Percentiles rank a stretch among this genome's conserved stretches.
These are phyloP conservation scores for Angomonas ambiguus DNA, from an alignment of 208 protist species.

Conservation along the genomic window DNA sequence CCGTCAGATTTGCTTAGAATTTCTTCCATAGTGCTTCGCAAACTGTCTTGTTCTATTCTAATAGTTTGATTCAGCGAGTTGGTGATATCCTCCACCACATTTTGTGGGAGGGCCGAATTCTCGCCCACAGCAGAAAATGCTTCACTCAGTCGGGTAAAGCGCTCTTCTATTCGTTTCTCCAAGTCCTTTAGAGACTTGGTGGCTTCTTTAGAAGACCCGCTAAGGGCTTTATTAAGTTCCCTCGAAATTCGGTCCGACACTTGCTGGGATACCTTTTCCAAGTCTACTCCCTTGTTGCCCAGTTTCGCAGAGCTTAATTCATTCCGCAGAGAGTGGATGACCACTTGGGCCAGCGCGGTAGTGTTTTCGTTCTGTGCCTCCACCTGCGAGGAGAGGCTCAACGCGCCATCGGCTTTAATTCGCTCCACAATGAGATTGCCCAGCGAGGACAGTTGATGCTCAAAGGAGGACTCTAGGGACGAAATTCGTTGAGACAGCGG, in stretches of 20 bases:
- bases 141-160: slow-evolving; percentile 13
- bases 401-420: slow-evolving; percentile 23
- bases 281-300: neutral
- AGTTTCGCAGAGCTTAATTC: slow-evolving; percentile 32
- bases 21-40: slow-evolving; percentile 32
- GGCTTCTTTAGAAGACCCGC: neutral
- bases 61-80: slow-evolving; percentile 46
- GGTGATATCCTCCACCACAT: slow-evolving; percentile 17
- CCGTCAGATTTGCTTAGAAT: slow-evolving; percentile 16
- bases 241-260: slow-evolving; percentile 3
- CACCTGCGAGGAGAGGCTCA: slow-evolving; percentile 26
- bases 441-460: slow-evolving; percentile 58
- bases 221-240: slow-evolving; percentile 3
- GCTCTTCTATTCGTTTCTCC: slow-evolving; percentile 10
- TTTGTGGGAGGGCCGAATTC: neutral
- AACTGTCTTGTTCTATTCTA: slow-evolving; percentile 42
- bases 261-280: neutral
- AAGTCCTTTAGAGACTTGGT: neutral
- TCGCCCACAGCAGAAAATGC: neutral
- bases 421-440: slow-evolving; percentile 56
- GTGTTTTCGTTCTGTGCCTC: slow-evolving; percentile 21
- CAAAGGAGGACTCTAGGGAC: slow-evolving; percentile 35
- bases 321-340: slow-evolving; percentile 41
- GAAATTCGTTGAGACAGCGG: slow-evolving; percentile 1
- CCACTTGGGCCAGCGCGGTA: slow-evolving; percentile 22